Conservation (phyloP, 345 rosid genomes). For the Rhizophora mangle region DNA sequence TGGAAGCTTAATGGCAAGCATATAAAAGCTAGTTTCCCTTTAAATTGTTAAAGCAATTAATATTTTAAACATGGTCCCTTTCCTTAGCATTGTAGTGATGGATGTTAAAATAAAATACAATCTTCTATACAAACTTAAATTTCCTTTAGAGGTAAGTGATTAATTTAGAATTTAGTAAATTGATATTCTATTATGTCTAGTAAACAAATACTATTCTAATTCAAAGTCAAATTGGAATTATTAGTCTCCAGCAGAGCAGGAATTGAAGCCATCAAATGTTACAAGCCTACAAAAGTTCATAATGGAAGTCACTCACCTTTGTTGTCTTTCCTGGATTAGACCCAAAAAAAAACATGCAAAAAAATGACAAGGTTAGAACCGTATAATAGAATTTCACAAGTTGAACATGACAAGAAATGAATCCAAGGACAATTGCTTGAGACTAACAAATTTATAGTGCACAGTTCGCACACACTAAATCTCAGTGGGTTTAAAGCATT, state of each 20-base stretch:
- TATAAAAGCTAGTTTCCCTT: background rate
- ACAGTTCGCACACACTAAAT: too few species aligned
- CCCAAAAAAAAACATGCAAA: constrained; percentile 25
- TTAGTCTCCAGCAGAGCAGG: background rate
- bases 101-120: background rate
- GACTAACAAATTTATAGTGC: background rate
- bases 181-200: too few species aligned
- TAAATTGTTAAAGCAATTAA: background rate
- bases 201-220: too few species aligned
- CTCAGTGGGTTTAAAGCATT: too few species aligned
- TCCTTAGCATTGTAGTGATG: background rate
- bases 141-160: too few species aligned
- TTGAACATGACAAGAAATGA: constrained; percentile 12
- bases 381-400: constrained; percentile 11
- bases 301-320: constrained; percentile 34
- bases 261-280: background rate
- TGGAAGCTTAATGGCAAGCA: background rate
- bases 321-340: constrained; percentile 57
- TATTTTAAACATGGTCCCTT: background rate
- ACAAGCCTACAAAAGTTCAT: background rate
- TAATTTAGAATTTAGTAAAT: too few species aligned
- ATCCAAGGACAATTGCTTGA: background rate
- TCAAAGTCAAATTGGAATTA: background rate
- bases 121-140: too few species aligned
- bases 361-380: constrained; percentile 23